These are phyloP conservation scores for Mycena pura DNA, from an alignment of 768 basidiomycete species.

Conservation along the genomic window DNA sequence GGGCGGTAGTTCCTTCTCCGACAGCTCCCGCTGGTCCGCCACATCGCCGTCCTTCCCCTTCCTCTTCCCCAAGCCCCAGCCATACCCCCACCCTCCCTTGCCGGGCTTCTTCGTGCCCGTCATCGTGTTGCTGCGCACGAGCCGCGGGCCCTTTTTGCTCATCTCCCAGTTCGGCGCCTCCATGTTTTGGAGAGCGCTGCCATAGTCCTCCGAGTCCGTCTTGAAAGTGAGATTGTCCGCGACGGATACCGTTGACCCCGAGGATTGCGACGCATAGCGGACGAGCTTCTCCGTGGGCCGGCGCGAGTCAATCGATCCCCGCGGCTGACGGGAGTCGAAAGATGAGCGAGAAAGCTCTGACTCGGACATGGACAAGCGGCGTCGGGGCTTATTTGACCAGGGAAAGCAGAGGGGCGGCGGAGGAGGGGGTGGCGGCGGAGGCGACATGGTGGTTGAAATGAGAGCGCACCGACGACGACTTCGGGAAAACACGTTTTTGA, in stretches of 20 bases:
- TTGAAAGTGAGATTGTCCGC: slow-evolving; percentile 61
- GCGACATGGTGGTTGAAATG: slow-evolving; percentile 49
- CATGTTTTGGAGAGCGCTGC: slow-evolving; percentile 42
- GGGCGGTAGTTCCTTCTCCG: no score
- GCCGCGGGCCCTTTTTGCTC: slow-evolving; percentile 47
- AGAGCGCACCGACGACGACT: slow-evolving; percentile 16
- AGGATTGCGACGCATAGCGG: slow-evolving; percentile 52
- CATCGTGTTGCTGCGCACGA: slow-evolving; percentile 59
- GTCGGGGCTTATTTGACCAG: slow-evolving; percentile 56
- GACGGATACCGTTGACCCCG: slow-evolving; percentile 48
- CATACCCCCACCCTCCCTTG: slow-evolving; percentile 66
- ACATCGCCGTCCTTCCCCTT: slow-evolving; percentile 55
- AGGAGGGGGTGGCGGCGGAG: slow-evolving; percentile 53
- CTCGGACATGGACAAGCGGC: slow-evolving; percentile 55
- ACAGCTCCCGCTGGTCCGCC: slow-evolving; percentile 39
- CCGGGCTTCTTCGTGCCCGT: slow-evolving; percentile 62
- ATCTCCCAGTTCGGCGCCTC: slow-evolving; percentile 39
- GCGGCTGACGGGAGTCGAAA: slow-evolving; percentile 16
- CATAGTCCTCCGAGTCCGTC: slow-evolving; percentile 69
- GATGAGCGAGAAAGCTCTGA: slow-evolving; percentile 34
- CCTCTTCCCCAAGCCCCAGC: slow-evolving; percentile 69
- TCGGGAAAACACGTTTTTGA: no score
- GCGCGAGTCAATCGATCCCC: slow-evolving; percentile 31
- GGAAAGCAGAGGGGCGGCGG: slow-evolving; percentile 68
- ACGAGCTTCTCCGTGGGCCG: slow-evolving; percentile 40